These are phyloP conservation scores for Lunularia cruciata DNA, from an alignment of 225 moss, liverwort and hornwort species.

Conservation along the genomic window DNA sequence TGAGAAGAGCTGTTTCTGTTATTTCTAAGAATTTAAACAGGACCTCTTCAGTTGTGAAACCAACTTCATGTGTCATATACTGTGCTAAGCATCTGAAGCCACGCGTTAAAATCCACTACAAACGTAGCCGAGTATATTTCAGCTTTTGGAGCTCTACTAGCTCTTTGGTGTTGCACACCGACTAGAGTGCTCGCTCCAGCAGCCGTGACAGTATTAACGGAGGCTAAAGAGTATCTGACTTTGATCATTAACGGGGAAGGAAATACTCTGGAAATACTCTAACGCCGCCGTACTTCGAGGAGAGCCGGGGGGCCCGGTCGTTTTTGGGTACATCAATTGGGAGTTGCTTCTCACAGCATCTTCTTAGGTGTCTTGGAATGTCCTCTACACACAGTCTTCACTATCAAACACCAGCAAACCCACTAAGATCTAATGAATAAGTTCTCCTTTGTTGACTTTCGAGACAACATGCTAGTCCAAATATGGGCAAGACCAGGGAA, in stretches of 20 bases:
- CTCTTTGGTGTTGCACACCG: background rate
- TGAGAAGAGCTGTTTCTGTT: background rate
- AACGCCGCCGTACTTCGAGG: too few relatives aligned
- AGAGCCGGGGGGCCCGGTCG: background rate
- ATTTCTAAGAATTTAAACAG: background rate
- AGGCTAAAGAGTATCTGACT: background rate
- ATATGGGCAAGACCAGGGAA: background rate
- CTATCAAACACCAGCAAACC: background rate
- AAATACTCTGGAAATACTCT: too few relatives aligned
- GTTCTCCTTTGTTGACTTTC: background rate
- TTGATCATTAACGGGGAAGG: background rate
- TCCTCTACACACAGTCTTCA: background rate
- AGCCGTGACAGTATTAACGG: background rate
- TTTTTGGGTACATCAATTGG: background rate
- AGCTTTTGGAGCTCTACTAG: slow-evolving; percentile 4
- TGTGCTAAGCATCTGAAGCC: background rate
- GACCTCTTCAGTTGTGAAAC: background rate
- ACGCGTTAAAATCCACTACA: background rate
- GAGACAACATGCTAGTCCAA: background rate
- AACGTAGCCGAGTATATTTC: slow-evolving; percentile 1
- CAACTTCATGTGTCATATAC: background rate
- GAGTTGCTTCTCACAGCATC: background rate
- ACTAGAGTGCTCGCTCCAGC: background rate
- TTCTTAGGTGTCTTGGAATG: background rate
- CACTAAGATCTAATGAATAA: background rate